phyloP scores from a whole-genome alignment of 1,284 basidiomycete genomes.

The Ceratobasidium sp. region DNA sequence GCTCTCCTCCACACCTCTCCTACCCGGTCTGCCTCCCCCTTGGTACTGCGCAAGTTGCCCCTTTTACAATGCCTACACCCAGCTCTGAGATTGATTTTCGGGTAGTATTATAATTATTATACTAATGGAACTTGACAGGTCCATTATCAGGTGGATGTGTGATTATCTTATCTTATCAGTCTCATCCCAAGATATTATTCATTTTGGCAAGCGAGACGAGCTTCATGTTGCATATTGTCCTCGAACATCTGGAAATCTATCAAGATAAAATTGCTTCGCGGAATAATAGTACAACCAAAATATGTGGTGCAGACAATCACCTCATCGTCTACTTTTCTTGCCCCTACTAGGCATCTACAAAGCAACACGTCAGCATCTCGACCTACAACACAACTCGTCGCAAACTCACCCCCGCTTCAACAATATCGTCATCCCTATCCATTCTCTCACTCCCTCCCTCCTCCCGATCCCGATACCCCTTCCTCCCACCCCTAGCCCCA shows the following conservation, averaged over 20 bases:
- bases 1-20: no score
- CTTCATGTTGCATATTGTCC: background rate
- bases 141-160: no score
- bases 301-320: background rate
- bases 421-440: slow-evolving; percentile 88
- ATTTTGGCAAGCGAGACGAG: no score
- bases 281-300: background rate
- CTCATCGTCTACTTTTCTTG: slow-evolving; percentile 28
- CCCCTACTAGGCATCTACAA: slow-evolving; percentile 21
- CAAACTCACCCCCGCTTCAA: slow-evolving; percentile 76
- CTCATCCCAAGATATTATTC: no score
- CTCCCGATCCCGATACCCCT: slow-evolving; percentile 66
- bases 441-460: slow-evolving; percentile 67
- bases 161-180: no score
- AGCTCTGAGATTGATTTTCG: no score
- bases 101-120: no score
- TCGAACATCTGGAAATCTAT: background rate
- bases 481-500: slow-evolving; percentile 67
- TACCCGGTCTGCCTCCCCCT: no score
- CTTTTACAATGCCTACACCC: no score
- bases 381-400: background rate
- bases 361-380: background rate
- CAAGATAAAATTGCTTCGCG: background rate
- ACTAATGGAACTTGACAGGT: no score
- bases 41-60: no score